Base-by-base conservation (phyloP, 768 basidiomycete genomes). In the Hypholoma fasciculare region DNA sequence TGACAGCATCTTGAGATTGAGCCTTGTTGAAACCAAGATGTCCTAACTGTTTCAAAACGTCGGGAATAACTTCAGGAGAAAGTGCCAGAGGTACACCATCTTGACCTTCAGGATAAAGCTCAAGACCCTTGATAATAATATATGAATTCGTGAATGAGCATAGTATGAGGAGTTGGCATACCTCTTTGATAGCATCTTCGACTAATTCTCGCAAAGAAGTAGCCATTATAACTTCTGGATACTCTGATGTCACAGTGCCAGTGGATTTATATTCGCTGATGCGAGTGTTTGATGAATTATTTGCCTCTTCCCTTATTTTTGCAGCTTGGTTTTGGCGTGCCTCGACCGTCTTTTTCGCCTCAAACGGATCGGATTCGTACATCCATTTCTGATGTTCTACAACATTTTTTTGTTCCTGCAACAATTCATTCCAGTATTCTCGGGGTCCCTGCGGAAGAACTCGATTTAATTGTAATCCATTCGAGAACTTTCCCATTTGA, bases 291-390 rank as follows among this genome's bases (percentile, higher is more conserved):
- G 34, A 62, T 50, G 30, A 64, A 51, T 11, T 56, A 51, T 11
- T 56, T 40, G 23, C 54, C 59, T 70, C 68, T 3, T 78, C 70
- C 66, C 76, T 75, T 73, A 74, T 82, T 69, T 80, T 73, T 17
- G 78, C 70, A 30, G 80, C 77, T 59, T 84, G 86, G 26, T 71
- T 78, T 67, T 92, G 90, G 37, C 90, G 78, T 44, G 84, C 81
- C 13, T 85, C 81, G 2, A 92, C 89, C 55, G 80, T 77, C 61
- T 83, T 84, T 57, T 79, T 80, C 6, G 92, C 91, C 16, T 82
- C 80, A 65, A 95, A 96, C 2, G 94, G 94, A 76, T 96, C 93
- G 6, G 86, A 76, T n/a, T 85, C 81, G 64, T 90, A 96, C 84
- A 92, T 89, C 94, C 94, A 96, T 51, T 80, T 82, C 67, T 84